Evolutionary conservation across 768 basidiomycete genomes (phyloP), one percentile per base, ranked within the genome.

Genomic region (Leccinellum albellum): DNA sequence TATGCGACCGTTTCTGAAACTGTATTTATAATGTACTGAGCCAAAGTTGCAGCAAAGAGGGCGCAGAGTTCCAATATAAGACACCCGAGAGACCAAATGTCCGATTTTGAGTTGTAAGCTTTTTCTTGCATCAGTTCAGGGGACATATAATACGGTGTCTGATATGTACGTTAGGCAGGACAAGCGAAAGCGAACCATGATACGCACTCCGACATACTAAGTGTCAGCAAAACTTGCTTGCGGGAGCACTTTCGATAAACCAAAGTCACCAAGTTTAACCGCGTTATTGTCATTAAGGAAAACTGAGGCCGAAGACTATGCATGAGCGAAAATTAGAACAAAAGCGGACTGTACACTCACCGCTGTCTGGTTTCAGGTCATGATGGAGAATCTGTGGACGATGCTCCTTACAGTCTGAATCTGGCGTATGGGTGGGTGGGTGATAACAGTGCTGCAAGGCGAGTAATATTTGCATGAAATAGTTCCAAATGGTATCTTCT

Each of bases 131-230:
- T 93, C 32, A 98, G 81, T 72, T 99, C 96, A 0, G 97, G 97
- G 1, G 94, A 97, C 97, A 99, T 98, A 76, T 99, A 98, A 70
- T 98, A 95, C 3, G 97, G 97, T 3, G 97, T 99, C 94, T 98
- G 64, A n/a, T 17, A 20, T 31, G 33, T 23, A 33, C 23, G 54
- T 59, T 32, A 23, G 13, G 23, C 46, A 21, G 5, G n/a, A 23
- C 10, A 35, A 32, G 49, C 10, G 26, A 10, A 33, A 32, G 13
- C 7, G 35, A 14, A 21, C 17, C 0, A 37, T 21, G 37, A 53
- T 12, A 77, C 91, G 60, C 69, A 98, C 94, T 59, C 97, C 96
- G 61, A 98, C 97, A 58, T 98, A n/a, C n/a, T n/a, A 99, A 32
- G 97, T 99, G 62, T 87, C 92, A 20, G 97, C 94, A 64, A 99